phyloP scores from a whole-genome alignment of 805 yeast genomes.

The Candida suzukii region DNA sequence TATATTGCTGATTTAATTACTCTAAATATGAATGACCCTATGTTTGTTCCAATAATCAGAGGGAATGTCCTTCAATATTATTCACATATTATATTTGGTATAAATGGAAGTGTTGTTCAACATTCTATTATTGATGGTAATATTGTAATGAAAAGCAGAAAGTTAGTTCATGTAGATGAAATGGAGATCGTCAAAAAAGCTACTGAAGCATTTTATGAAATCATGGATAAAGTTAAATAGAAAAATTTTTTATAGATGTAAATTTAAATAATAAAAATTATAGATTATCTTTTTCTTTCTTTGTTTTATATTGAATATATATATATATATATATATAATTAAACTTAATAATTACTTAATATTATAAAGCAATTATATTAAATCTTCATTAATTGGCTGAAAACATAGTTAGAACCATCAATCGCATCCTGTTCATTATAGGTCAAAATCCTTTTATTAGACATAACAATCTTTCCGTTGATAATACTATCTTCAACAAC shows the following conservation, averaged over 20 bases:
- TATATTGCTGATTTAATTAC: conserved; percentile 5
- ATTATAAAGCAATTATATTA: not conserved
- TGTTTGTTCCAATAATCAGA: conserved; percentile 3
- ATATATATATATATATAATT: too few relatives aligned
- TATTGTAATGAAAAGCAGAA: conserved; percentile 4
- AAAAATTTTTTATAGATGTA: too few relatives aligned
- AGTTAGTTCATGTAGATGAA: conserved; percentile 1
- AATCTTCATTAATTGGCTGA: not conserved
- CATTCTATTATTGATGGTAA: conserved; percentile 3
- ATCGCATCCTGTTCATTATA: conserved; percentile 1
- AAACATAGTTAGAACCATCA: not conserved
- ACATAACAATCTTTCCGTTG: conserved; percentile 3
- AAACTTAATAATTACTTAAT: too few relatives aligned
- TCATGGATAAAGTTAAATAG: not conserved
- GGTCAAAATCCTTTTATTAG: not conserved
- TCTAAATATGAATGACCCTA: conserved; percentile 1
- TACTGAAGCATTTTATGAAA: not conserved
- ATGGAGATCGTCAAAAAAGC: conserved; percentile 1
- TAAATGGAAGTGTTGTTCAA: conserved; percentile 5
- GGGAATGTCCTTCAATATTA: conserved; percentile 2
- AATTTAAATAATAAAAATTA: too few relatives aligned
- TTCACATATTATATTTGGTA: conserved; percentile 2
- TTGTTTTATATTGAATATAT: too few relatives aligned
- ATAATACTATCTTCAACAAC: conserved; percentile 2
- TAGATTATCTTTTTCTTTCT: too few relatives aligned